Percentiles rank a stretch among this genome's conserved stretches.
Conservation (phyloP, 805 yeast species). For the Suhomyces sp. region DNA sequence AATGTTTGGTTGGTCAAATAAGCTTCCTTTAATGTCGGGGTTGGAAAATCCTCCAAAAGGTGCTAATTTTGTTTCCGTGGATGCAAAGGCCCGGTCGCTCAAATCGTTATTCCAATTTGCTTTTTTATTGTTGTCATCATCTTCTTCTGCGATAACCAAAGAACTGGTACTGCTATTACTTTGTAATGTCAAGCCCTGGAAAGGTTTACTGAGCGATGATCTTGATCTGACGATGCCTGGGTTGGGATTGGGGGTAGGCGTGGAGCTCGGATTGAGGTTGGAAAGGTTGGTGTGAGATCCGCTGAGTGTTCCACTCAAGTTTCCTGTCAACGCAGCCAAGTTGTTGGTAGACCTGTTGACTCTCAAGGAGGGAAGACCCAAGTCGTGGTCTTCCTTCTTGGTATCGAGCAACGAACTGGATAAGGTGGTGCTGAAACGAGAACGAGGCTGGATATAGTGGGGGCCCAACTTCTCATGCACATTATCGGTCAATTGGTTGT, state of each 20-base stretch:
- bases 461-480: slow-evolving; percentile 26
- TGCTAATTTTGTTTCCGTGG: slow-evolving; percentile 39
- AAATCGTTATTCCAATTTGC: slow-evolving; percentile 9
- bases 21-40: slow-evolving; percentile 48
- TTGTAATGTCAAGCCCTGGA: slow-evolving; percentile 19
- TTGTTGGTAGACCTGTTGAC: slow-evolving; percentile 32
- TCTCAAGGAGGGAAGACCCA: slow-evolving; percentile 37
- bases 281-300: slow-evolving; percentile 15
- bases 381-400: slow-evolving; percentile 29
- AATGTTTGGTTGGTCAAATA: slow-evolving; percentile 42
- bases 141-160: slow-evolving; percentile 31
- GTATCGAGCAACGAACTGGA: slow-evolving; percentile 33
- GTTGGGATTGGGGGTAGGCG: too few relatives aligned
- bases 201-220: slow-evolving; percentile 16
- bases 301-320: slow-evolving; percentile 4
- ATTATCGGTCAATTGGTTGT: slow-evolving; percentile 18
- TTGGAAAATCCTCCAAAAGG: slow-evolving; percentile 77
- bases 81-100: slow-evolving; percentile 4
- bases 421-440: slow-evolving; percentile 32
- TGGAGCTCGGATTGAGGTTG: neutral
- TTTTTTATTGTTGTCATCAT: slow-evolving; percentile 13
- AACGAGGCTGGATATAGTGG: slow-evolving; percentile 46
- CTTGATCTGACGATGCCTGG: slow-evolving; percentile 13
- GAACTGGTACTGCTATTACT: slow-evolving; percentile 31
- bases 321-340: slow-evolving; percentile 16